Conservation (phyloP, 306 rosid species). For the Argentina anserina region DNA sequence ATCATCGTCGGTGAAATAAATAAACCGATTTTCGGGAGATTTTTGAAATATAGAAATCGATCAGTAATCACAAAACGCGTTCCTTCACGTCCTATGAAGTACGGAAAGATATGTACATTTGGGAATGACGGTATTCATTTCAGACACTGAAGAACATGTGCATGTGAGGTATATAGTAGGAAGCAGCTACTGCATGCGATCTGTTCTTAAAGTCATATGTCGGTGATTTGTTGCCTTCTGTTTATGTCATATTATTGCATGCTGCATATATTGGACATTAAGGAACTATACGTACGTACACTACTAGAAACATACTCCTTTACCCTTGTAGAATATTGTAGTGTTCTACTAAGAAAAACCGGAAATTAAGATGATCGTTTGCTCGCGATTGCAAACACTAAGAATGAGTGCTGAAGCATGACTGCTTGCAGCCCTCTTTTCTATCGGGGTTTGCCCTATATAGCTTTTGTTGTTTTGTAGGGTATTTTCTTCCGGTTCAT, state of each 20-base stretch:
- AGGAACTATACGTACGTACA: not conserved
- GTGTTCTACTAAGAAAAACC: too few species aligned
- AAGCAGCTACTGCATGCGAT: slow-evolving; percentile 9
- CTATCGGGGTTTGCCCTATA: too few species aligned
- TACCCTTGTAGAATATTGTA: not conserved
- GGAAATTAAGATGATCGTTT: not conserved
- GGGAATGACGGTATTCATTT: not conserved
- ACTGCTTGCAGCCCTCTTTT: too few species aligned
- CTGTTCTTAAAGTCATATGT: slow-evolving; percentile 9
- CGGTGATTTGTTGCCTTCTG: slow-evolving; percentile 19
- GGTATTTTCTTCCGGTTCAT: too few species aligned
- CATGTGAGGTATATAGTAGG: slow-evolving; percentile 20
- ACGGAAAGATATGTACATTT: slow-evolving; percentile 13
- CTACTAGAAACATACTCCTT: not conserved
- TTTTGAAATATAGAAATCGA: not conserved
- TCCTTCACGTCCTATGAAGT: slow-evolving; percentile 19
- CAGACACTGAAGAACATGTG: slow-evolving; percentile 15
- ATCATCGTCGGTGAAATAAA: slow-evolving; percentile 7
- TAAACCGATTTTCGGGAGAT: not conserved
- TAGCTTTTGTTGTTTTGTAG: too few species aligned
- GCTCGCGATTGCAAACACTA: not conserved
- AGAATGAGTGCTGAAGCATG: not conserved
- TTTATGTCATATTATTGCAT: not conserved
- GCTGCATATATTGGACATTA: not conserved
- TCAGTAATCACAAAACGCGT: slow-evolving; percentile 21